phyloP scores from a whole-genome alignment of 1,139 yeast species.

The Lodderomyces metapsilosis region DNA sequence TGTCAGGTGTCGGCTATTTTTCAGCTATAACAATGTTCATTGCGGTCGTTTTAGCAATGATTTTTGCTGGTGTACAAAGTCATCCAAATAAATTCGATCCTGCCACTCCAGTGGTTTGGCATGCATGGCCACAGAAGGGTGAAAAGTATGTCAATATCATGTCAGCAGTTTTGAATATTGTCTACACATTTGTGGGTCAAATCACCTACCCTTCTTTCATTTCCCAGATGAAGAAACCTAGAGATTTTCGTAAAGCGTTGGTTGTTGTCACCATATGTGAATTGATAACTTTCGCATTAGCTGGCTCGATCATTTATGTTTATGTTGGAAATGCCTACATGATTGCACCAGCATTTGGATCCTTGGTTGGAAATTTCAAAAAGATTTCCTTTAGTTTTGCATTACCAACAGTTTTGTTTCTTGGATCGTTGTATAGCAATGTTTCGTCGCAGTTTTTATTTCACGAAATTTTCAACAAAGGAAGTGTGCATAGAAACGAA shows the following conservation, averaged over 20 bases:
- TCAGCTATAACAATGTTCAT: constrained; percentile 57
- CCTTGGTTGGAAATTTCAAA: constrained; percentile 45
- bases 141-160: constrained; percentile 54
- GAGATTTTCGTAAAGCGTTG: constrained; percentile 57
- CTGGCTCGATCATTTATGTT: constrained; percentile 57
- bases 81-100: constrained; percentile 46
- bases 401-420: constrained; percentile 55
- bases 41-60: constrained; percentile 52
- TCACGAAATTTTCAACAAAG: constrained; percentile 40
- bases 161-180: constrained; percentile 58
- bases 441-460: constrained; percentile 54
- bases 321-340: constrained; percentile 56
- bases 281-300: constrained; percentile 48
- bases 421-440: constrained; percentile 56
- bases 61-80: constrained; percentile 52
- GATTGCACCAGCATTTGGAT: constrained; percentile 61
- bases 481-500: constrained; percentile 42
- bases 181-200: constrained; percentile 64
- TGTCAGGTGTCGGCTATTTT: constrained; percentile 50
- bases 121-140: constrained; percentile 49
- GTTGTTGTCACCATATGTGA: constrained; percentile 51
- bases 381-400: constrained; percentile 61
- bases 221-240: constrained; percentile 57
- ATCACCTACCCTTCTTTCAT: constrained; percentile 62
- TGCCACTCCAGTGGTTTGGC: constrained; percentile 38